Base-by-base conservation (phyloP, 306 rosid genomes). In the Vigna reflexopilosa region DNA sequence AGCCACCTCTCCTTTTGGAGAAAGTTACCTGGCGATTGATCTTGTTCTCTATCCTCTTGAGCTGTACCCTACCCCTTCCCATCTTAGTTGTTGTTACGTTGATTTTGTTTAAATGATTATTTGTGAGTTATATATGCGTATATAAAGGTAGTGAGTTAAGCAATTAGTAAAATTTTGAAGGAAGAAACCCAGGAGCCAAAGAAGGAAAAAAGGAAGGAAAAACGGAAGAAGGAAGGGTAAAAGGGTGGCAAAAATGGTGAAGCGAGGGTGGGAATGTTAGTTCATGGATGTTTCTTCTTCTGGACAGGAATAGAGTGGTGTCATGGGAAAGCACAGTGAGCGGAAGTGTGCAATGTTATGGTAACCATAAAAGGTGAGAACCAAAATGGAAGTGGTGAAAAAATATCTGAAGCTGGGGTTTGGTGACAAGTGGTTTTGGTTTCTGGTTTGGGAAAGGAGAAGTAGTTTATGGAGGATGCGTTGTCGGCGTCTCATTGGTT, bases 1-100 rank as follows among this genome's bases (percentile, higher is more conserved):
- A 78, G 10, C 96, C 98, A 79, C 54, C 82, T 87, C 93, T 91
- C 61, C 98, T 89, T 90, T 94, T 94, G 10, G 98, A 91, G 85
- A 93, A 93, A 16, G 97, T 93, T 2, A 93, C 98, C 73, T 91
- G 93, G 24, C 96, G 77, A 72, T 94, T 94, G 87, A 94, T 91
- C 91, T 91, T 92, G 87, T 94, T 94, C 82, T 94, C 98, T 83
- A 91, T 94, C 65, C 91, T 69, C 83, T 91, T 94, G 83, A 94
- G 51, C 84, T 91, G 85, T 81, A 94, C 97, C 91, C 93, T 91
- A 86, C 97, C 96, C 70, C 98, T 91, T 34, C 98, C 98, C 98
- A 94, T 92, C 7, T 9, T 75, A 24, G 2, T 34, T 10, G 47
- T 3, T 30, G 32, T 30, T 30, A 30, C 0, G 32, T 30, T 30